Evolutionary conservation across 345 rosid genomes (phyloP), one percentile per base, ranked within the genome.

Genomic region (Camelina sativa): DNA sequence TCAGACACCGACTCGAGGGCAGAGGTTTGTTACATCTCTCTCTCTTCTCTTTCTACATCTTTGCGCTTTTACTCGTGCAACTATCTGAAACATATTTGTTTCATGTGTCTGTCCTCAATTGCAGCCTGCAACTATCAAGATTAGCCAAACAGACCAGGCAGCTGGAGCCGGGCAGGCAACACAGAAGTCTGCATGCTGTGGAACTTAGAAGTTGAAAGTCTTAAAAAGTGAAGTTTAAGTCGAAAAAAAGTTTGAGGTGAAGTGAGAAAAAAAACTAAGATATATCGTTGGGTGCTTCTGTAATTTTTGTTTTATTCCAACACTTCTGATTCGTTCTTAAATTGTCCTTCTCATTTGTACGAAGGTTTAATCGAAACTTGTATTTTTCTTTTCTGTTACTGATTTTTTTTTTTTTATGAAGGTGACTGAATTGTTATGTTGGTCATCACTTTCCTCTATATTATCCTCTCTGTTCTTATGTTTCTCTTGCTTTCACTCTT

Each of bases 1-100:
- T 80, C 99, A 2, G 97, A 94, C 60, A 85, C 87, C 0, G 97
- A 90, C 79, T 76, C 97, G 0, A 88, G 51, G 75, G 82, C 87
- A 40, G 95, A 90, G 97, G 97, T 94, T 83, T 3, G 56, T 77
- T 32, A 35, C 54, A 41, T 68, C 47, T 15, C 17, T 6, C 8
- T 43, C 16, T 41, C 16, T 43, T 13, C 16, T 15, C 48, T 46
- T 20, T 75, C 37, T 35, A 51, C 62, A 75, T 68, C 73, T 60
- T 55, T 32, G 51, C 7, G 2, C 23, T 37, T 30, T 37, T 67
- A 35, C 62, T 23, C 38, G 8, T 15, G 9, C 40, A 57, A 32
- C 7, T 1, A 2, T 67, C 30, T 66, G 7, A 51, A 75, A 15
- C n/a, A 4, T 1, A 20, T 62, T 60, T 30, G n/a, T 62, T 43